phyloP scores from a whole-genome alignment of 345 rosid genomes.

The Sapria himalayana region DNA sequence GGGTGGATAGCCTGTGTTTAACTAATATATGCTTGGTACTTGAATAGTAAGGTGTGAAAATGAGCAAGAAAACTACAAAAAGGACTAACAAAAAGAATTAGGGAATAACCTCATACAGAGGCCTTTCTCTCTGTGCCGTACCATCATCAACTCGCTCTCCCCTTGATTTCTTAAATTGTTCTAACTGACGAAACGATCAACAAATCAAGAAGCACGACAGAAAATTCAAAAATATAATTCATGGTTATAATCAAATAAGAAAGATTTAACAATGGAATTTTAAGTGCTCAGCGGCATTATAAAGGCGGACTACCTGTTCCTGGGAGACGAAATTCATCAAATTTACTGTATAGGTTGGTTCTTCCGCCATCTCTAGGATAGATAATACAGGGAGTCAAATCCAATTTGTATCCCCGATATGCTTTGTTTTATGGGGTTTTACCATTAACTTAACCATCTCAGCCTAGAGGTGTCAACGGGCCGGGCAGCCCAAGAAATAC shows the following conservation, averaged over 20 bases:
- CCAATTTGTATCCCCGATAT: no score
- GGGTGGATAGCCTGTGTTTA: no score
- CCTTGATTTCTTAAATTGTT: conserved; percentile 63
- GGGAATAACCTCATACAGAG: conserved; percentile 48
- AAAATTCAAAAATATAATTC: neutral
- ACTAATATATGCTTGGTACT: no score
- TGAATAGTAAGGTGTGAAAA: no score
- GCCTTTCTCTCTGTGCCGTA: conserved; percentile 78
- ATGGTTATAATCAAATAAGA: neutral
- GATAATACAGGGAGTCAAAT: no score
- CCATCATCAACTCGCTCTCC: conserved; percentile 94
- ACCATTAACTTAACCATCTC: no score
- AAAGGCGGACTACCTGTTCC: conserved; percentile 38
- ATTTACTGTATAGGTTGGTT: conserved; percentile 31
- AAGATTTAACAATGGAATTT: neutral
- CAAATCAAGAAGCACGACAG: neutral
- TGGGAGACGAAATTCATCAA: conserved; percentile 73
- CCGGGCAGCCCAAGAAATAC: no score
- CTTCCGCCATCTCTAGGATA: conserved; percentile 60
- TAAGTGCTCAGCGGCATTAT: neutral
- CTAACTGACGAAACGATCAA: conserved; percentile 24
- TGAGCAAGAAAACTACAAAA: no score
- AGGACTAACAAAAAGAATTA: neutral
- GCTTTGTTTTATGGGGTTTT: no score
- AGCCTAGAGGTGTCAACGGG: no score